Evolutionary conservation across 1,284 basidiomycete species (phyloP).

Genomic region (Pseudozyma thailandica): DNA sequence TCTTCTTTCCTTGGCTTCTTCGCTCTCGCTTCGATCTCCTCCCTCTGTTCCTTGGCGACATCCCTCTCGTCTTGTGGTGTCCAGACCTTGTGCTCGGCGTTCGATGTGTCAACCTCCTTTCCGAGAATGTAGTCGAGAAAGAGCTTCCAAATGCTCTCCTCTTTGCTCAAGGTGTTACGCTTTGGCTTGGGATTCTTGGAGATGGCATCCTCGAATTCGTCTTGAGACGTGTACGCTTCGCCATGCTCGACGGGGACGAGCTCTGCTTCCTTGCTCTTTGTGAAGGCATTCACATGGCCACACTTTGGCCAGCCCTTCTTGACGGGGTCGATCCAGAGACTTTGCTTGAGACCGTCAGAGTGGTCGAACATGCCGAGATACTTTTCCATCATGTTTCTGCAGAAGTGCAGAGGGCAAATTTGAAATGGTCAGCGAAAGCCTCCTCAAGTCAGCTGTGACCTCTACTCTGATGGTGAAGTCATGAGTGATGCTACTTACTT

Average conservation of each 20-base stretch:
- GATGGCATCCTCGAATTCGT: conserved; percentile 25
- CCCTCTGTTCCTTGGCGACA: conserved; percentile 23
- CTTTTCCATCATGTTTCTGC: conserved; percentile 56
- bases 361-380: conserved; percentile 51
- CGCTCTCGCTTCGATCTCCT: conserved; percentile 18
- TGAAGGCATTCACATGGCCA: conserved; percentile 51
- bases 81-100: conserved; percentile 44
- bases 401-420: not conserved
- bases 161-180: conserved; percentile 36
- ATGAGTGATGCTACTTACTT: conserved; percentile 27
- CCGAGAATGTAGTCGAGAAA: conserved; percentile 50
- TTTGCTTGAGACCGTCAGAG: conserved; percentile 42
- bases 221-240: conserved; percentile 42
- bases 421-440: not conserved
- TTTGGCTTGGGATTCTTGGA: conserved; percentile 20
- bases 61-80: conserved; percentile 41
- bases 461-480: not conserved
- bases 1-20: conserved; percentile 25
- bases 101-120: conserved; percentile 24
- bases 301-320: conserved; percentile 48
- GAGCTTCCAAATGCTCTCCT: conserved; percentile 56
- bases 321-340: conserved; percentile 55
- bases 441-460: not conserved
- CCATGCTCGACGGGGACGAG: conserved; percentile 45
- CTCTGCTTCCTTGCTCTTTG: conserved; percentile 27